These are phyloP conservation scores for Pseudogymnoascus pannorum DNA, from an alignment of 2,329 filamentous ascomycete genomes.

Conservation along the genomic window DNA sequence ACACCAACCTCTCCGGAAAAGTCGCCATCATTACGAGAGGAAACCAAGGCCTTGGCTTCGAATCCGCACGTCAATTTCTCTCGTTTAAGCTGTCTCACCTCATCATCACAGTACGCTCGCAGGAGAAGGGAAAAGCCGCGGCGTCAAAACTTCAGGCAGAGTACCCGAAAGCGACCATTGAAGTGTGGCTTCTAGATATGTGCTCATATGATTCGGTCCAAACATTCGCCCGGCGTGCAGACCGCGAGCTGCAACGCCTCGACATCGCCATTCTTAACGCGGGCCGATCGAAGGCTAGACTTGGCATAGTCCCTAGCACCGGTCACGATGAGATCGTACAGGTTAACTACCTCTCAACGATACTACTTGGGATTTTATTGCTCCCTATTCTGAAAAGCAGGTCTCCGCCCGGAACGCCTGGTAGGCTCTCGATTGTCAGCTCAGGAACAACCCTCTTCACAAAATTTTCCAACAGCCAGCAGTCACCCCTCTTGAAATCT, in stretches of 20 bases:
- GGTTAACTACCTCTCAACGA: slow-evolving; percentile 34
- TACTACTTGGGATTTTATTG: slow-evolving; percentile 28
- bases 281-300: slow-evolving; percentile 1
- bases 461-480: not conserved
- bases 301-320: not conserved
- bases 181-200: slow-evolving; percentile 18
- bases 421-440: slow-evolving; percentile 22
- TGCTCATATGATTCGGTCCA: slow-evolving; percentile 13
- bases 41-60: slow-evolving; percentile 35
- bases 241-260: slow-evolving; percentile 11
- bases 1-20: no score
- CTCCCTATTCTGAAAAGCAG: slow-evolving; percentile 23
- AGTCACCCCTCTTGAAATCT: not conserved
- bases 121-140: slow-evolving; percentile 37
- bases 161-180: slow-evolving; percentile 8
- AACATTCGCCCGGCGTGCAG: slow-evolving; percentile 12
- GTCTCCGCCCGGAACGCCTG: no score
- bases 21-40: slow-evolving; percentile 35
- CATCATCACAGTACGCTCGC: slow-evolving; percentile 32
- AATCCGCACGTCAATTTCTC: slow-evolving; percentile 31
- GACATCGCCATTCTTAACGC: slow-evolving; percentile 15
- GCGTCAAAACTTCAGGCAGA: slow-evolving; percentile 26
- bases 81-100: slow-evolving; percentile 28
- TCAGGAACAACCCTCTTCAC: slow-evolving; percentile 23
- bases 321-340: slow-evolving; percentile 35